Evolutionary conservation across 805 yeast species (phyloP).

Genomic region (Hanseniaspora guilliermondii): DNA sequence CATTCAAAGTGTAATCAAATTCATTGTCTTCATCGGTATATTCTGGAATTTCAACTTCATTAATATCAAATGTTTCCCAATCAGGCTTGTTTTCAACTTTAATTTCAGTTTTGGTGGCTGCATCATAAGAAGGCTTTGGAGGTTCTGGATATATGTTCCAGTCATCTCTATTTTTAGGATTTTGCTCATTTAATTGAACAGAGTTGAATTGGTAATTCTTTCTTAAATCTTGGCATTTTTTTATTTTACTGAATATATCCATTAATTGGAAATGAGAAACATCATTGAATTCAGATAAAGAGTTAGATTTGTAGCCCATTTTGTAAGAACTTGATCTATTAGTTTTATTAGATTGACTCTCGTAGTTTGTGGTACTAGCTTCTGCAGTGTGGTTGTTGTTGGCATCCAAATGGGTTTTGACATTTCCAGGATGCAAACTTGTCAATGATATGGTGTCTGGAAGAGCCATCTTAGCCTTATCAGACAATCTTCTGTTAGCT

Average conservation of each 20-base stretch:
- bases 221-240: conserved; percentile 58
- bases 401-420: conserved; percentile 6
- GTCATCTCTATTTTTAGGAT: conserved; percentile 63
- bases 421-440: conserved; percentile 7
- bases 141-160: conserved; percentile 91
- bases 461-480: conserved; percentile 11
- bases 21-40: conserved; percentile 28
- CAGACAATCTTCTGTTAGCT: conserved; percentile 9
- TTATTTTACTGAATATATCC: conserved; percentile 49
- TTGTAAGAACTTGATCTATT: conserved; percentile 1
- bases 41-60: conserved; percentile 32
- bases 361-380: conserved; percentile 34
- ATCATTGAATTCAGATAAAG: conserved; percentile 25
- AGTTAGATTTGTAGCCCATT: conserved; percentile 6
- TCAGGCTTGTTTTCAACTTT: conserved; percentile 32
- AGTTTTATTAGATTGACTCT: conserved; percentile 17
- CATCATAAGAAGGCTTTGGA: conserved; percentile 79
- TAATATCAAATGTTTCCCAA: conserved; percentile 32
- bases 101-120: conserved; percentile 41
- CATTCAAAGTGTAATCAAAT: conserved; percentile 48
- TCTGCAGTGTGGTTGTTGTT: conserved; percentile 14
- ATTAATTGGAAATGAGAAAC: conserved; percentile 57
- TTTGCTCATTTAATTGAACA: conserved; percentile 57
- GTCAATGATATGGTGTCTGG: conserved; percentile 5
- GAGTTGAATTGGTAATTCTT: conserved; percentile 62